These are phyloP conservation scores for Parietaria judaica DNA, from an alignment of 306 rosid genomes.

Conservation along the genomic window DNA sequence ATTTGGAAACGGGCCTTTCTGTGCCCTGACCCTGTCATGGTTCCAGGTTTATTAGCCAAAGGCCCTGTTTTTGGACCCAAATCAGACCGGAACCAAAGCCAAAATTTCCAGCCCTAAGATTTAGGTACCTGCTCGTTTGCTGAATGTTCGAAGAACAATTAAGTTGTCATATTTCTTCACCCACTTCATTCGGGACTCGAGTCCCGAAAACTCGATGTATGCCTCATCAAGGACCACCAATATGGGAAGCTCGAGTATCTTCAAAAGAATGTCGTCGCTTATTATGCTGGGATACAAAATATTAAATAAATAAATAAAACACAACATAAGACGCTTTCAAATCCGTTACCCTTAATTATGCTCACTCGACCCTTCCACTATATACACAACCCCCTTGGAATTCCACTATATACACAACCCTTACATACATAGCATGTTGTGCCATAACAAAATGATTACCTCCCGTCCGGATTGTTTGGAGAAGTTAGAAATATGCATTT, in stretches of 20 bases:
- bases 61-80: no score
- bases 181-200: constrained; percentile 69
- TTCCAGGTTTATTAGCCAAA: no score
- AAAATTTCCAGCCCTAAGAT: no score
- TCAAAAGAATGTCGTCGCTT: constrained; percentile 62
- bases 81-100: no score
- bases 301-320: no score
- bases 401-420: no score
- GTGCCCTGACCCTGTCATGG: no score
- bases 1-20: no score
- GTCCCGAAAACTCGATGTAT: constrained; percentile 74
- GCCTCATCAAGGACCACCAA: constrained; percentile 96
- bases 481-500: constrained; percentile 97
- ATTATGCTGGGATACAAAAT: constrained; percentile 52
- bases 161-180: constrained; percentile 87
- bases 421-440: no score
- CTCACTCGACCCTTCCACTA: no score
- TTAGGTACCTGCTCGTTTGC: constrained; percentile 90
- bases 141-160: constrained; percentile 92
- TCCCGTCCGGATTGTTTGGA: constrained; percentile 99
- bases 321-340: constrained; percentile 2
- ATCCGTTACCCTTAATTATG: neutral
- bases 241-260: constrained; percentile 84
- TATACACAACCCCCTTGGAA: no score
- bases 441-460: constrained; percentile 31